A percentile compares a stretch with the other conserved stretches of the same genome.
These are phyloP conservation scores for Stentor coeruleus DNA, from an alignment of 73 alveolate species.

Conservation along the genomic window DNA sequence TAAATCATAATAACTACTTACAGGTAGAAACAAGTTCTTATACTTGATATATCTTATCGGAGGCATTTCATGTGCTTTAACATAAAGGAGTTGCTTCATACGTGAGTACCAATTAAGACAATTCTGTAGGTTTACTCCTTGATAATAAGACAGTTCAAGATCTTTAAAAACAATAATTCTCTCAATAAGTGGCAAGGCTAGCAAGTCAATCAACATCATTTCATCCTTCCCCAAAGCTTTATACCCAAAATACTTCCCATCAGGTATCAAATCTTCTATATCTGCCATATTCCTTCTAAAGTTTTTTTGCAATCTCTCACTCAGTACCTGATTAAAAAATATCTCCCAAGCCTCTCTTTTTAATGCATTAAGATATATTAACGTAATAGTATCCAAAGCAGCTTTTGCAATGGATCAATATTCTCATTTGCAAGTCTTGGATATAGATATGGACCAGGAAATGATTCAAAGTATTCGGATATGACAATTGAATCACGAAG, in stretches of 20 bases:
- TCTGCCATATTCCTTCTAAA: not conserved
- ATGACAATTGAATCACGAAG: not conserved
- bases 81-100: not conserved
- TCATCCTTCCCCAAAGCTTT: not conserved
- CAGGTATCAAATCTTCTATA: not conserved
- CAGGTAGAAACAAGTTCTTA: not conserved
- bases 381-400: not conserved
- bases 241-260: not conserved
- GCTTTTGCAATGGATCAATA: not conserved
- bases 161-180: not conserved
- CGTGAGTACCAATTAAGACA: not conserved
- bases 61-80: not conserved
- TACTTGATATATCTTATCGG: not conserved
- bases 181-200: not conserved
- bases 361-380: not conserved
- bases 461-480: not conserved
- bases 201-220: not conserved
- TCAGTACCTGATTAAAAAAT: not conserved
- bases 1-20: not conserved
- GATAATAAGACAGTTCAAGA: not conserved
- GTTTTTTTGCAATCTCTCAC: not conserved
- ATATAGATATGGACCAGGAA: not conserved
- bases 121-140: not conserved
- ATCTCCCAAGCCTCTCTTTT: not conserved
- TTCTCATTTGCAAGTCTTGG: not conserved